A percentile compares a stretch with the other conserved stretches of the same genome.
Conservation (phyloP, 2,329 filamentous ascomycete genomes). For the Cryphonectria carpinicola region DNA sequence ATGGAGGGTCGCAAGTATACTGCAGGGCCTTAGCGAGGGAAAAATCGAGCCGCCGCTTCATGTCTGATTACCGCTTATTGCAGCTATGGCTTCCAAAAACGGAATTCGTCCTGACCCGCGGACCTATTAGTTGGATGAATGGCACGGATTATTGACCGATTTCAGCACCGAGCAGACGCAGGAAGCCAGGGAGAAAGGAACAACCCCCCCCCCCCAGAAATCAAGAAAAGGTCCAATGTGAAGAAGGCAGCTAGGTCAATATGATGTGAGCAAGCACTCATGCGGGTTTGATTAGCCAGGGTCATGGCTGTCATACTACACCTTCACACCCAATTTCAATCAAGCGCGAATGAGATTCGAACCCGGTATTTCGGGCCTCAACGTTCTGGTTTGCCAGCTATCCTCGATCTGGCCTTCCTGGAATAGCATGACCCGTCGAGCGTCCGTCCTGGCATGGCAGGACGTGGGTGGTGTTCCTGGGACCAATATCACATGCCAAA, state of each 20-base stretch:
- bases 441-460: background rate
- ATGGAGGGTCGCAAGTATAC: conserved; percentile 1
- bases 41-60: conserved; percentile 19
- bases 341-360: background rate
- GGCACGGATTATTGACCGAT: conserved; percentile 16
- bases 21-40: background rate
- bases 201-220: too few species aligned
- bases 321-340: conserved; percentile 3
- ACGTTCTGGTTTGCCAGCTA: background rate
- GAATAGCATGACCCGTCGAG: background rate
- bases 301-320: conserved; percentile 8
- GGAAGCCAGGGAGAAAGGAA: background rate
- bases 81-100: conserved; percentile 13
- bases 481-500: background rate
- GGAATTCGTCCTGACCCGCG: conserved; percentile 9
- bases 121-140: background rate
- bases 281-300: conserved; percentile 21
- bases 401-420: background rate
- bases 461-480: background rate
- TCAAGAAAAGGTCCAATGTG: background rate
- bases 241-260: conserved; percentile 4
- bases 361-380: conserved; percentile 1
- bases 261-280: conserved; percentile 11
- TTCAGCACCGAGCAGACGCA: conserved; percentile 17
- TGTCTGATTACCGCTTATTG: conserved; percentile 15